Evolutionary conservation across 2,329 filamentous ascomycete genomes (phyloP).

Genomic region (Mariannaea elegans): DNA sequence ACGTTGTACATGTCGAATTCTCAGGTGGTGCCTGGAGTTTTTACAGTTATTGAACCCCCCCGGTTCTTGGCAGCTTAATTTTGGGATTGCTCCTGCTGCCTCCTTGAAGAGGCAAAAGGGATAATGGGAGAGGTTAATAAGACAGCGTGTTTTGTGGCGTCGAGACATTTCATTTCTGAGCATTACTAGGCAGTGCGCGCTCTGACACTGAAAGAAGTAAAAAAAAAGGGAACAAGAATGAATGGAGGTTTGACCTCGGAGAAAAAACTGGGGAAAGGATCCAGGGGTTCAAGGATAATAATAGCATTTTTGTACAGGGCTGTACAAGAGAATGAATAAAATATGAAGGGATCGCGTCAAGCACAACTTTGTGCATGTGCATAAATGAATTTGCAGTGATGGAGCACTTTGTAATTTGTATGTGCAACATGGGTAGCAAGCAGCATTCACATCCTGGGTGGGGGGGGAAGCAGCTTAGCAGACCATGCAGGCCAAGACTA

Average conservation of each 20-base stretch:
- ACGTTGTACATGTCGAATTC: slow-evolving; percentile 1
- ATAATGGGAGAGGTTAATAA: slow-evolving; percentile 22
- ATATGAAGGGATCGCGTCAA: too few relatives aligned
- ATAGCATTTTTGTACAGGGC: slow-evolving; percentile 15
- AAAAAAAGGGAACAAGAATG: slow-evolving; percentile 4
- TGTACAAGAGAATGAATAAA: slow-evolving; percentile 14
- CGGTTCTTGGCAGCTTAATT: not conserved
- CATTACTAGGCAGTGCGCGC: not conserved
- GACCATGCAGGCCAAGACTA: too few relatives aligned
- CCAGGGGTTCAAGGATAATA: slow-evolving; percentile 12
- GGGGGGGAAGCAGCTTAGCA: too few relatives aligned
- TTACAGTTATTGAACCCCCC: not conserved
- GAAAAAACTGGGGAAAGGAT: not conserved
- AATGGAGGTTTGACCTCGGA: not conserved
- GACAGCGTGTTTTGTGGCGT: slow-evolving; percentile 28
- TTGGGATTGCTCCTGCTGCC: not conserved
- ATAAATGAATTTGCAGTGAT: too few relatives aligned
- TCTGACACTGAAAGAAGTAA: slow-evolving; percentile 20
- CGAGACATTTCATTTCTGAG: slow-evolving; percentile 33
- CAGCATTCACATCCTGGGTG: too few relatives aligned
- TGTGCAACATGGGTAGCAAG: too few relatives aligned
- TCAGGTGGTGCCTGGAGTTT: slow-evolving; percentile 5
- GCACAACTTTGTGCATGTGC: too few relatives aligned
- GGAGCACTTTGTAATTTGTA: too few relatives aligned
- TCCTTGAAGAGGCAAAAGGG: not conserved